Evolutionary conservation across 148 eudicot species (phyloP), one percentile per base, ranked within the genome.

Genomic region (Rhododendron ovatum): DNA sequence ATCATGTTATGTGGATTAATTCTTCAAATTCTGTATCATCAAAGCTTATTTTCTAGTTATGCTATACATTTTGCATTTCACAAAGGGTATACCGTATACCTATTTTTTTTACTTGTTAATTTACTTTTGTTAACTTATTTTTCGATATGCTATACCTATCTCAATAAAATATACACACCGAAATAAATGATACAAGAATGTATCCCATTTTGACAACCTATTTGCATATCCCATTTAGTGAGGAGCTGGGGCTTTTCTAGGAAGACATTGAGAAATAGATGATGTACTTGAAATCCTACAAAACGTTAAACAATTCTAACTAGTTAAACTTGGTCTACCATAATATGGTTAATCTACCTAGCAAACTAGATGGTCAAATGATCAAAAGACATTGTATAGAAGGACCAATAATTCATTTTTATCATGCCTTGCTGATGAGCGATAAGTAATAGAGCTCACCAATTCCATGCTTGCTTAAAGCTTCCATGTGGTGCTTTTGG

Each of bases 401-500:
- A 26, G 22, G 4, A 30, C 48, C 33, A 28, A 84, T 3, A 71
- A 30, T 41, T 5, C 67, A 74, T 73, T 50, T 83, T 30, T 50
- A 63, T 39, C 33, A 51, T 71, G 65, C 85, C 59, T 51, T 22
- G 43, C 37, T 41, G 41, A 71, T 30, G 5, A 59, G 15, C 5
- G 4, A 57, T 15, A 13, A 74, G 67, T 55, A 30, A 65, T 83
- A 81, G 48, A 83, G 88, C 94, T 86, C n/a, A 95, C 99, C 93
- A 77, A 98, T 94, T 88, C 94, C 95, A 89, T 98, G 98, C 79
- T 95, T 87, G 65, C 89, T 90, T 26, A 98, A 89, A 91, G 99
- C 95, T 91, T 94, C 98, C 98, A 98, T 95, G 89, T 98, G 99
- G 89, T 94, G 94, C 86, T 94, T 90, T 78, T 87, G 92, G 89